Evolutionary conservation across 2,329 filamentous ascomycete genomes (phyloP), one percentile per base, ranked within the genome.

Genomic region (Aspergillus niger): DNA sequence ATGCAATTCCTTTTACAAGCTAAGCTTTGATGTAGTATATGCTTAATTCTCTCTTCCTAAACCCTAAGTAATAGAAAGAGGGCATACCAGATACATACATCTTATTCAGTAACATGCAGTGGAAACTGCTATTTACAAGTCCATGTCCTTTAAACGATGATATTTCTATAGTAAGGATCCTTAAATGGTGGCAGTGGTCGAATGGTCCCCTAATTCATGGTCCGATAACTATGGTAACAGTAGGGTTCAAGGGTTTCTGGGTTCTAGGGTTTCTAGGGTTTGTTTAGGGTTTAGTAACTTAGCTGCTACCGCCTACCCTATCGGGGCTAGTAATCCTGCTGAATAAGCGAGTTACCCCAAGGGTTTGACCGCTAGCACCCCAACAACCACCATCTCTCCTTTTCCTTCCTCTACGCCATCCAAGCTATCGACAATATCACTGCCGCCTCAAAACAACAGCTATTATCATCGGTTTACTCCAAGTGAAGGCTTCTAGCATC

Each of bases 1-100:
- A 5, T 2, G 4, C 32, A 15, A 1, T 15, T 11, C 6, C 10
- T 11, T 1, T 36, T 36, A 3, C 1, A 2, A 0, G 1, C 1
- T 5, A 36, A 5, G 11, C 11, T 36, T 1, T 36, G 0, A 36
- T 6, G 0, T 5, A 36, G 32, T 36, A 15, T 0, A 15, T 36
- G 2, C 20, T 20, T 20, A 20, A 6, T 36, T 13, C 1, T 36
- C 11, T 36, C 13, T 5, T 36, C 4, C 2, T 13, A 36, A 36
- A 36, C 32, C 32, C 32, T 36, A 36, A 36, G 32, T 6, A 13
- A 11, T 36, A 13, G 32, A 15, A 36, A 36, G 32, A 11, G 32
- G 32, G 11, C 28, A 10, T 30, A 36, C 32, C 20, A 20, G 20
- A 11, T 36, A 11, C 32, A 11, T 36, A 36, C 11, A 13, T 13